phyloP scores from a whole-genome alignment of 257 asterid genomes.

The Vinca minor region DNA sequence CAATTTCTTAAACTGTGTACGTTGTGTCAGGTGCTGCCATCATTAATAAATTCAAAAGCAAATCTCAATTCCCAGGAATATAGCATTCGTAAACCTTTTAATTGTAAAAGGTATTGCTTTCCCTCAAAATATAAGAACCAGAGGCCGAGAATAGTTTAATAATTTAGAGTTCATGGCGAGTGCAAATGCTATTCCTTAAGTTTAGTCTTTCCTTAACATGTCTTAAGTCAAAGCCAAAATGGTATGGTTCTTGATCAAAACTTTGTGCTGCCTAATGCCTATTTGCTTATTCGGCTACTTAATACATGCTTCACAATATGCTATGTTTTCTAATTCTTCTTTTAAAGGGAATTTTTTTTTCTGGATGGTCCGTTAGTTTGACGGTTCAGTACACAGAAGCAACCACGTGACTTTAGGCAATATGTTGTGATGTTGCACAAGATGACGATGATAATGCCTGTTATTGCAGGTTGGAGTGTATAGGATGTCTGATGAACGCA shows the following conservation, averaged over 20 bases:
- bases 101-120: background rate
- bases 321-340: background rate
- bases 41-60: too few species aligned
- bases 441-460: background rate
- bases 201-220: background rate
- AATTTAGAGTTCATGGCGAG: too few species aligned
- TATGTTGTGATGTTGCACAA: background rate
- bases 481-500: constrained; percentile 84
- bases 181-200: too few species aligned
- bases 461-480: constrained; percentile 73
- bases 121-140: too few species aligned
- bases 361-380: background rate
- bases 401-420: background rate
- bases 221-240: background rate
- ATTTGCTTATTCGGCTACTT: constrained; percentile 1
- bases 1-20: too few species aligned
- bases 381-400: background rate
- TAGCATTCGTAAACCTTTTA: background rate
- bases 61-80: background rate
- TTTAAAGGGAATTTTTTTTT: background rate
- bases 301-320: background rate
- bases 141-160: too few species aligned
- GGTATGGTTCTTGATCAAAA: too few species aligned
- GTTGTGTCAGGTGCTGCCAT: too few species aligned
- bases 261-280: background rate